These are phyloP conservation scores for Huntiella omanensis DNA, from an alignment of 2,329 filamentous ascomycete species.

Conservation along the genomic window DNA sequence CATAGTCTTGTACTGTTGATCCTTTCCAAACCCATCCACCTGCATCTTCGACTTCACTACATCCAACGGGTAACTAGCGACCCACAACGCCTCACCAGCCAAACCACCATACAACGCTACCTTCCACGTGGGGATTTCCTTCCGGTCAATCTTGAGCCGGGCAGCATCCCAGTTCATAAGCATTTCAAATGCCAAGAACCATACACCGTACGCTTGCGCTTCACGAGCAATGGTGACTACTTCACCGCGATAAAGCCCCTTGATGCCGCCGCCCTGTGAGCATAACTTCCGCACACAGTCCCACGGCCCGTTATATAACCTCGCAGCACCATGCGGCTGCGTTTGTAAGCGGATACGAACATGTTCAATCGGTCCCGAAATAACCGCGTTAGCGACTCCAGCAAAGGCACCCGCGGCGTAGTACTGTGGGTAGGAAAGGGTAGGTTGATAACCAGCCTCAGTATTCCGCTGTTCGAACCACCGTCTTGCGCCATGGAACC, in stretches of 20 bases:
- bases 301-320: conserved; percentile 65
- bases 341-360: conserved; percentile 91
- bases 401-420: conserved; percentile 83
- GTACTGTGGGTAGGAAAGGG: conserved; percentile 68
- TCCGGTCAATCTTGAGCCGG: conserved; percentile 56
- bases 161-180: conserved; percentile 80
- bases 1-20: conserved; percentile 63
- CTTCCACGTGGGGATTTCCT: conserved; percentile 65
- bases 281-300: conserved; percentile 82
- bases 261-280: conserved; percentile 43
- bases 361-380: conserved; percentile 90
- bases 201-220: conserved; percentile 84
- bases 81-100: conserved; percentile 85
- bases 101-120: conserved; percentile 83
- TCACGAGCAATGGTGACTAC: conserved; percentile 74
- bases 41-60: conserved; percentile 99
- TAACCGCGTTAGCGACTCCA: conserved; percentile 69
- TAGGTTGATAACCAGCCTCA: conserved; percentile 31
- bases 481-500: conserved; percentile 81
- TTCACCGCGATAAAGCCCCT: conserved; percentile 71
- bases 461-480: conserved; percentile 63
- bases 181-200: conserved; percentile 92
- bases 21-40: conserved; percentile 68
- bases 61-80: conserved; percentile 86
- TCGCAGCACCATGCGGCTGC: conserved; percentile 67